Base-by-base conservation (phyloP, 352 stramenopile genomes). In the Globisporangium echinulatum region DNA sequence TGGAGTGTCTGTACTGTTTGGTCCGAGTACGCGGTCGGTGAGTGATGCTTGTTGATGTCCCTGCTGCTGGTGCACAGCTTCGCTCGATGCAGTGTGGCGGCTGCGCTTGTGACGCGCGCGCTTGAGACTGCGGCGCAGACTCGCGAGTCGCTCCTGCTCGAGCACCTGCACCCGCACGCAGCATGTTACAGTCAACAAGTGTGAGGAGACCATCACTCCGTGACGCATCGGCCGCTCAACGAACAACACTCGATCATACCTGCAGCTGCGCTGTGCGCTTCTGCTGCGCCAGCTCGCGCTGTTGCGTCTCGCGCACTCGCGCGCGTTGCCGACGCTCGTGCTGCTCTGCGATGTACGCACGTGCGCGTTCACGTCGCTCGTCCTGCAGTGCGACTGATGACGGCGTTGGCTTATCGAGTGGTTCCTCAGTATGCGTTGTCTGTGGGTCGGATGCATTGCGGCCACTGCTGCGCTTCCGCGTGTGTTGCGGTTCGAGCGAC, bases 321-420 rank as follows among this genome's bases (percentile, higher is more conserved):
- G 62, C 56, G 6, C 82, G 54, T 44, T 62, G 56, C 15, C 82
- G 75, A 56, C 62, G 76, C 9, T 77, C 69, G 56, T 84, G 81
- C 50, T 92, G 79, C 6, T 85, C 19, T n/a, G 75, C 52, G 67
- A 92, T 90, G 39, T 79, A 88, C 53, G 89, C 82, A 11, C 82
- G 65, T 17, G 76, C 82, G 19, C 87, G 59, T 33, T 68, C 79
- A 54, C 82, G 69, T n/a, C 82, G 62, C 43, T 88, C 62, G 15
- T 70, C 52, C 4, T 60, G 70, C 46, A 10, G 17, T 33, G 46
- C 46, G 14, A 19, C 52, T 54, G 25, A 33, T 2, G 25, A 33
- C 25, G 2, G 25, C 25, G 25, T 3, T 33, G 25, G 25, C 25
- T 33, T 33, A 33, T 33, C 25, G 25, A 33, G 25, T 33, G 25